Conservation (phyloP, 108 stramenopile species). For the Skeletonema potamos region DNA sequence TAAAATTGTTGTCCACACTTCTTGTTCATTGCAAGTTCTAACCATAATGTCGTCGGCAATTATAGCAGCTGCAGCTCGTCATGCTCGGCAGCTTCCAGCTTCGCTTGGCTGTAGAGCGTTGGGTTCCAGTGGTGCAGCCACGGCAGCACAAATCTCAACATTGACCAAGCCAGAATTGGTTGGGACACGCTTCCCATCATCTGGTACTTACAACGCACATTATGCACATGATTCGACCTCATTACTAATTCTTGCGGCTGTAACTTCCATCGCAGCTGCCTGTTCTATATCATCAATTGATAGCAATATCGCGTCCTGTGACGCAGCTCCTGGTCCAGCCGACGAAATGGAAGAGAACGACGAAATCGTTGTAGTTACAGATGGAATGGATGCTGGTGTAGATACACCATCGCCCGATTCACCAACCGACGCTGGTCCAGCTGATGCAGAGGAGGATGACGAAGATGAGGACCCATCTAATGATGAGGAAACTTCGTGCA, state of each 20-base stretch:
- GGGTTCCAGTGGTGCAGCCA: neutral
- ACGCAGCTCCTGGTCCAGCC: slow-evolving; percentile 6
- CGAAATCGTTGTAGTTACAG: neutral
- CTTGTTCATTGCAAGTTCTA: neutral
- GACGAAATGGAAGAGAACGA: slow-evolving; percentile 33
- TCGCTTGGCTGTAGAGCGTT: neutral
- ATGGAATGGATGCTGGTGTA: slow-evolving; percentile 36
- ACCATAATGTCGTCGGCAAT: neutral
- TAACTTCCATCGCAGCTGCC: neutral
- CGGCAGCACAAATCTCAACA: neutral
- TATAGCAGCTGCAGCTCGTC: neutral
- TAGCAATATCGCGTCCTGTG: neutral
- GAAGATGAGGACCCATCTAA: slow-evolving; percentile 70
- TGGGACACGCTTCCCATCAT: neutral
- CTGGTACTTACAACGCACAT: neutral
- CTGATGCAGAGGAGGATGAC: slow-evolving; percentile 44
- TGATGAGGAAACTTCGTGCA: slow-evolving; percentile 81
- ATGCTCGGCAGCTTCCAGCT: neutral
- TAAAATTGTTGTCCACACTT: no score
- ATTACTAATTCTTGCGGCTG: neutral
- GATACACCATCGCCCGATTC: neutral
- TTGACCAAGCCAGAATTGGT: neutral
- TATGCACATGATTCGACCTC: neutral
- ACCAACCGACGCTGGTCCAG: neutral
- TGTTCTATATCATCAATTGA: neutral